Evolutionary conservation across 192 early-diverging fungal genomes (phyloP).

Genomic region (Haplosporangium gracile): DNA sequence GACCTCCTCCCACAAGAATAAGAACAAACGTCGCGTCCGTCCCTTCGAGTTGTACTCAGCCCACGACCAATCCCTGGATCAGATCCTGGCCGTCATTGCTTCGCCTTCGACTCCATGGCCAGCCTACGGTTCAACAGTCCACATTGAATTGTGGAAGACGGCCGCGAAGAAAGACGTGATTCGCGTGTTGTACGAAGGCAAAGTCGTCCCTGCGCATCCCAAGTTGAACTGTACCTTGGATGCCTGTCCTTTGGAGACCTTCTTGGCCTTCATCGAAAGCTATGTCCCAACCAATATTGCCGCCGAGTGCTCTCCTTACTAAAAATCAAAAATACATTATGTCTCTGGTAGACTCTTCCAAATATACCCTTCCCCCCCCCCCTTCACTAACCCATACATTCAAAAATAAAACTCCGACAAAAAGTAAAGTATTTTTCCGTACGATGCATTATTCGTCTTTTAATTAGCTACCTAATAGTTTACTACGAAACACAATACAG

Average conservation of each 20-base stretch:
- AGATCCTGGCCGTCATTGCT: constrained; percentile 57
- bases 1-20: too few relatives aligned
- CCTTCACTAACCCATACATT: too few relatives aligned
- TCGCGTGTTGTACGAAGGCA: constrained; percentile 68
- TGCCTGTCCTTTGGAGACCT: constrained; percentile 14
- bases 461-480: too few relatives aligned
- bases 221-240: constrained; percentile 12
- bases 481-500: too few relatives aligned
- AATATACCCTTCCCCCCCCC: not conserved
- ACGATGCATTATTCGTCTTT: too few relatives aligned
- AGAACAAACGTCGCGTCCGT: constrained; percentile 64
- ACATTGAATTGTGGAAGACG: constrained; percentile 67
- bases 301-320: constrained; percentile 13
- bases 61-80: constrained; percentile 63
- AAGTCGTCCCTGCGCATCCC: constrained; percentile 33
- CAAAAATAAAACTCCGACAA: too few relatives aligned
- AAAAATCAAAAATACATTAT: not conserved
- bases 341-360: too few relatives aligned
- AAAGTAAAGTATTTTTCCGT: too few relatives aligned
- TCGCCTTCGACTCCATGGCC: constrained; percentile 64
- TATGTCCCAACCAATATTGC: constrained; percentile 15
- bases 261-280: constrained; percentile 20
- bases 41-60: constrained; percentile 65
- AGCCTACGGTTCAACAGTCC: constrained; percentile 64
- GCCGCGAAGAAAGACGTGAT: constrained; percentile 49